Base-by-base conservation (phyloP, 768 basidiomycete species). In the Suillus weaverae region DNA sequence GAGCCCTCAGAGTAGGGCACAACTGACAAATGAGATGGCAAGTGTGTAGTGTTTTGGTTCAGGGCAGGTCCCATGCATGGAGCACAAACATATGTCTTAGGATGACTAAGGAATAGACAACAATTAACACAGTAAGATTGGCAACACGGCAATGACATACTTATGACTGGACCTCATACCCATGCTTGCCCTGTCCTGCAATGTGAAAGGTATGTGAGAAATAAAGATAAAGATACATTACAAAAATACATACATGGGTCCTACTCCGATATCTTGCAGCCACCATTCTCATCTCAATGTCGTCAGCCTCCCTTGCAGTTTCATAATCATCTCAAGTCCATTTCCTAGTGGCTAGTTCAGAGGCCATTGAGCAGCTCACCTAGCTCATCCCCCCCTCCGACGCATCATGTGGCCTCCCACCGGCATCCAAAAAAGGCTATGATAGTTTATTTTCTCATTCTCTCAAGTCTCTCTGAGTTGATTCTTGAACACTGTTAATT, bases 171-270 rank as follows among this genome's bases (percentile, higher is more conserved):
- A 53, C 51, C 32, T 53, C 4, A 20, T 18, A 53, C 2, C 51
- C 51, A 53, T 53, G 51, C 32, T 53, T 53, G 51, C 18, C 51
- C 51, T 53, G 51, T 53, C 51, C 51, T 53, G 32, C 51, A 2
- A 10, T 1, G 4, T 33, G 51, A 53, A 53, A 53, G 46, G 51
- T 33, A 33, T 53, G 51, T 53, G 51, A 53, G 51, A 53, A 46
- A 53, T 33, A 10, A 53, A 53, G 26, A 51, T 14, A 16, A 51
- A 51, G 14, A 33, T 53, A 53, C 2, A 5, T 4, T 53, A 30
- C 14, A 32, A 51, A 51, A 51, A 32, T 18, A 53, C 50, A 16
- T 16, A 30, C 50, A 51, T 51, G 50, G 50, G 8, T 8, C 50
- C 50, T 51, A 3, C 50, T 51, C 50, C 14, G 14, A 51, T 51